Evolutionary conservation across 495 filamentous ascomycete species (phyloP), one percentile per base, ranked within the genome.

Genomic region (Penicillium herquei): DNA sequence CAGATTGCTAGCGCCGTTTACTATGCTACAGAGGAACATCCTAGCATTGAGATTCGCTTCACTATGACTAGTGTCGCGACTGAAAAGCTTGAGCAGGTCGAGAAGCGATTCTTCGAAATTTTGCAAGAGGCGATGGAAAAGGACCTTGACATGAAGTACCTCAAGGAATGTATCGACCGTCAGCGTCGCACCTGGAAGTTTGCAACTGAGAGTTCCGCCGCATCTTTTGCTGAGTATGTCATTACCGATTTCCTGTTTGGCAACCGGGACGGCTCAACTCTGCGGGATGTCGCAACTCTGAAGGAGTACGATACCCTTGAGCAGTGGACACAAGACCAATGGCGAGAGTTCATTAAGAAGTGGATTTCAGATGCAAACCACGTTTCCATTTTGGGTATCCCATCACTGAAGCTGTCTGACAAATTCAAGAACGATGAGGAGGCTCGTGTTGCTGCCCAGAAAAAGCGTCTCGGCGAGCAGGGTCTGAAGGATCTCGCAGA

Each of bases 161-260:
- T 99, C 65, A 78, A 80, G 39, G 92, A 97, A 64, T 96, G 92
- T 64, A 82, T 97, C 34, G 81, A 81, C 55, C 81, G 92, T 39
- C 87, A 92, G 67, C 79, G 81, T 49, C 84, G 91, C 35, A 87
- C 90, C 57, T 78, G 88, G 64, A 93, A 90, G 64, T 91, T 88
- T 55, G 80, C 86, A 4, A 85, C 87, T 6, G 94, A 99, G 68
- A 82, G 77, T 40, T 87, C 86, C 13, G 85, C 85, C 34, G 76
- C 83, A 11, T 88, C 87, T 33, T 94, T 91, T 66, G 84, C 89
- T 1, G 87, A 81, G 52, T 85, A 87, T 39, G 84, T 96, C 40
- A 94, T 98, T 60, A 87, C 84, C 12, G 92, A 98, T 62, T 94
- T 95, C 70, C 78, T 98, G 30, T 99, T 91, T 58, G 95, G 93